Base-by-base conservation (phyloP, 2,329 filamentous ascomycete genomes). In the Neocucurbitaria cava region DNA sequence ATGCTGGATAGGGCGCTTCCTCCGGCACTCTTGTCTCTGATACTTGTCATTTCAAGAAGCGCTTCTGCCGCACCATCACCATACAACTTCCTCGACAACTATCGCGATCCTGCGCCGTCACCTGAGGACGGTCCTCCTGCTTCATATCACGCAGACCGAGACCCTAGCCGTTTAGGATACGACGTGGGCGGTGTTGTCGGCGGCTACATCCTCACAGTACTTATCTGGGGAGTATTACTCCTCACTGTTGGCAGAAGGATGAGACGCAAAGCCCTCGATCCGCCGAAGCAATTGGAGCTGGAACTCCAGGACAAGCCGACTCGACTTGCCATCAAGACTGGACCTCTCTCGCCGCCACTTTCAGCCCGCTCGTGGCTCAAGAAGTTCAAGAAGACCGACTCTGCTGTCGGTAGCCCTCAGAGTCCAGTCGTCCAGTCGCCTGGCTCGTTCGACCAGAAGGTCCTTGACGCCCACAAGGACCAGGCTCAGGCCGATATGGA, bases 111-210 rank as follows among this genome's bases (percentile, higher is more conserved):
- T 39, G 63, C 69, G 39, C 66, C 68, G 8, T 56, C 66, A 44
- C 64, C 71, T 41, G 56, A 66, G 52, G 62, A 74, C 59, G 66
- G 67, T 17, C 65, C 69, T 41, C 67, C 71, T 46, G 64, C 65
- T 35, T 66, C 72, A 9, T 51, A 57, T 31, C 45, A 70, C 66
- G 71, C 71, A 17, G 56, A 65, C 23, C 63, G 68, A 63, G 63
- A 76, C 63, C 70, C 59, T 59, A 77, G 82, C 17, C 86, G 89
- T 51, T 85, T 97, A 20, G 91, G 92, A 17, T 88, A 87, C 54
- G 89, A 97, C 76, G 88, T 97, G 64, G 89, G 90, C 60, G 91
- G 88, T 62, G 90, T 98, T 56, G 83, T 94, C 54, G 92, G 88
- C 57, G 88, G 90, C 54, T 97, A 97, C 85, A 83, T 93, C 54